Conservation (phyloP, 495 filamentous ascomycete genomes). For the Bacidia rubella region DNA sequence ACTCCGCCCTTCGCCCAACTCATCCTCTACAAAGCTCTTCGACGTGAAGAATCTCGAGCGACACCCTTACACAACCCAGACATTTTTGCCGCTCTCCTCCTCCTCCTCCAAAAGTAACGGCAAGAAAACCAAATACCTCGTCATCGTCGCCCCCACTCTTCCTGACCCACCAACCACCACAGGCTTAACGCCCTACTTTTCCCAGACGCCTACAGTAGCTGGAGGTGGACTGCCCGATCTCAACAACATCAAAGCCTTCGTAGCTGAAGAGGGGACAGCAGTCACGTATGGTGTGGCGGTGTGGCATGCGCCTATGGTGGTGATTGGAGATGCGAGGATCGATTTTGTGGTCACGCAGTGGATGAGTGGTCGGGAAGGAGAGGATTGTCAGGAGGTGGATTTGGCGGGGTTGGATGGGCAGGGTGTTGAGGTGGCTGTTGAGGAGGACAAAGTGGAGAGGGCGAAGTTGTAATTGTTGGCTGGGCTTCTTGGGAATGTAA, state of each 20-base stretch:
- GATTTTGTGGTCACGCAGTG: slow-evolving; percentile 85
- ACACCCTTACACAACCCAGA: slow-evolving; percentile 88
- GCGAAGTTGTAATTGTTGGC: slow-evolving; percentile 6
- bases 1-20: slow-evolving; percentile 19
- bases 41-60: slow-evolving; percentile 70
- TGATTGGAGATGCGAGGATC: slow-evolving; percentile 51
- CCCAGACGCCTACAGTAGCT: slow-evolving; percentile 6
- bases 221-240: slow-evolving; percentile 65
- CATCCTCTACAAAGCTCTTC: slow-evolving; percentile 31
- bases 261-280: slow-evolving; percentile 66
- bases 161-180: slow-evolving; percentile 23
- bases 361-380: slow-evolving; percentile 66
- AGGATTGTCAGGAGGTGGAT: slow-evolving; percentile 85
- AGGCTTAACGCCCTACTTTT: slow-evolving; percentile 21
- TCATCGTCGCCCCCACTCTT: slow-evolving; percentile 74
- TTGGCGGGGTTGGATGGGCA: slow-evolving; percentile 4
- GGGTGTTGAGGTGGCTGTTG: slow-evolving; percentile 1
- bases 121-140: slow-evolving; percentile 46
- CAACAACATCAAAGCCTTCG: slow-evolving; percentile 54
- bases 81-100: slow-evolving; percentile 66
- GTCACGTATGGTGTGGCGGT: slow-evolving; percentile 86
- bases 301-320: slow-evolving; percentile 97
- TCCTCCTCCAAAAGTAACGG: slow-evolving; percentile 20
- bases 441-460: neutral
- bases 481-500: no score